phyloP scores from a whole-genome alignment of 148 eudicot species.

The Chenopodium album region DNA sequence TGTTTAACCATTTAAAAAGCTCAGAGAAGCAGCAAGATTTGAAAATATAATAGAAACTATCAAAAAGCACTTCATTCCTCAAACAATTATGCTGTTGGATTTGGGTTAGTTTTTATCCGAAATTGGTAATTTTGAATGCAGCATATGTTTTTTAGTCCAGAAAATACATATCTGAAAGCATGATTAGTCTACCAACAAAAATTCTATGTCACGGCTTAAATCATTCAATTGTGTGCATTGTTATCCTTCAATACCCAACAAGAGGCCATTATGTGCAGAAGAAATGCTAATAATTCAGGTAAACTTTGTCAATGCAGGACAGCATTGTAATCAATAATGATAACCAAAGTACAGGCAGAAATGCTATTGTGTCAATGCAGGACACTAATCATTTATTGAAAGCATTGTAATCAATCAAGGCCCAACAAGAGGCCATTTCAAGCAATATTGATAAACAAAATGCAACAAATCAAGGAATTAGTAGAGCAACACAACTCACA shows the following conservation, averaged over 20 bases:
- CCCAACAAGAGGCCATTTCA: neutral
- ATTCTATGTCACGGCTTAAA: neutral
- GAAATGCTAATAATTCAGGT: neutral
- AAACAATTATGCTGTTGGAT: neutral
- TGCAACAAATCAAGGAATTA: neutral
- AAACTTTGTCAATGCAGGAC: neutral
- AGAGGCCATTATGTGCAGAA: too few relatives aligned
- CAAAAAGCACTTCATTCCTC: neutral
- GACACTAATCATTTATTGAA: neutral
- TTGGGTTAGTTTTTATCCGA: neutral
- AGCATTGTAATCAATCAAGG: too few relatives aligned
- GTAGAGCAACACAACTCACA: constrained; percentile 34
- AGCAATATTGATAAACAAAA: neutral
- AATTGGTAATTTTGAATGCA: neutral
- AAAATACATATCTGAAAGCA: neutral
- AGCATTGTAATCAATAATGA: neutral
- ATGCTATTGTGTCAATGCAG: neutral
- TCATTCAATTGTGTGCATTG: too few relatives aligned
- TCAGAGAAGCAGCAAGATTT: neutral
- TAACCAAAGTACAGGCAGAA: neutral
- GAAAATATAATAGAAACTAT: neutral
- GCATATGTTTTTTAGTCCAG: neutral
- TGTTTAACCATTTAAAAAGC: neutral
- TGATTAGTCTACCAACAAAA: neutral
- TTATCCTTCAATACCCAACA: too few relatives aligned